phyloP scores from a whole-genome alignment of 805 yeast genomes.

The Yarrowia alimentaria region DNA sequence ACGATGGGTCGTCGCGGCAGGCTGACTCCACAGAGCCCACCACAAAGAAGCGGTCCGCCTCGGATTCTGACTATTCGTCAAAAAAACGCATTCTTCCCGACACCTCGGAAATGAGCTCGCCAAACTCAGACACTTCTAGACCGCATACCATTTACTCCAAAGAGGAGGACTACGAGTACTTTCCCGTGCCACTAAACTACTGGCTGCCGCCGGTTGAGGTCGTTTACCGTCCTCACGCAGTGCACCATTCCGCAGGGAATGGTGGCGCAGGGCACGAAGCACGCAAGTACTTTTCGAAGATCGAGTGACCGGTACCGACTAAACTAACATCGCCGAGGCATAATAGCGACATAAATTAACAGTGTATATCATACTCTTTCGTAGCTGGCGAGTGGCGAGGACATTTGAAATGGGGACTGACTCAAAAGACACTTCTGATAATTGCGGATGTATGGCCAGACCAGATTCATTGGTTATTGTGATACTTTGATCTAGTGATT shows the following conservation, averaged over 20 bases:
- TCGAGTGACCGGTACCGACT: neutral
- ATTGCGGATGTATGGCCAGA: no score
- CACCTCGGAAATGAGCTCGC: constrained; percentile 2
- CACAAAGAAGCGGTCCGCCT: constrained; percentile 9
- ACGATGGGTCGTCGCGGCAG: constrained; percentile 23
- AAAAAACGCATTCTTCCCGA: constrained; percentile 5
- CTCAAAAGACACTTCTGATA: no score
- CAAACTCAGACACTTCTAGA: constrained; percentile 5
- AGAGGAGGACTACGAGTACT: constrained; percentile 46
- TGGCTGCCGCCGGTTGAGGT: constrained; percentile 56
- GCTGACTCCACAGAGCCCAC: constrained; percentile 1
- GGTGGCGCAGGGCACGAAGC: constrained; percentile 14
- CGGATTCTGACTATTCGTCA: constrained; percentile 17
- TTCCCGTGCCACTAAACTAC: constrained; percentile 52
- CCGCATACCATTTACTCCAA: constrained; percentile 23
- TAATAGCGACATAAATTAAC: constrained; percentile 10
- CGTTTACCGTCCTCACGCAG: constrained; percentile 56
- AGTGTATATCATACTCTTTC: no score
- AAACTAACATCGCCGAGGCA: constrained; percentile 26
- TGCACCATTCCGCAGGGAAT: constrained; percentile 43
- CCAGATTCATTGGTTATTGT: no score
- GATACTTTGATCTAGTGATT: no score
- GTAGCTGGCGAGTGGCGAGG: no score
- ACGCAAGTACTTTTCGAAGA: constrained; percentile 14
- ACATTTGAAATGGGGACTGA: no score